Conservation (phyloP, 2,329 filamentous ascomycete species). For the Alternaria sp. region DNA sequence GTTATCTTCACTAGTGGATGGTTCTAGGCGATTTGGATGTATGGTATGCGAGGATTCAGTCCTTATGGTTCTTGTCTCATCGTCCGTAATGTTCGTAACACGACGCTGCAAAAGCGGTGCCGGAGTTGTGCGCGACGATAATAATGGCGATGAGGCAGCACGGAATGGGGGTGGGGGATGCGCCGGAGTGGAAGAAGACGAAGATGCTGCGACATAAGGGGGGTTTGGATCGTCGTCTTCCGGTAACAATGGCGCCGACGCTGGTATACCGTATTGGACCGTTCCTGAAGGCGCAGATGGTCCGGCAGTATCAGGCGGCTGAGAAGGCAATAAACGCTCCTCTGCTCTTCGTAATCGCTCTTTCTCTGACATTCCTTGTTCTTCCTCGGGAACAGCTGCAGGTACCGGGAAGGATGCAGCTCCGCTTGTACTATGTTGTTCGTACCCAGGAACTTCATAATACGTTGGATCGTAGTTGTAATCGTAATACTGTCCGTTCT, state of each 20-base stretch:
- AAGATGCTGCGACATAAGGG: constrained; percentile 31
- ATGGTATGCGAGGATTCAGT: constrained; percentile 39
- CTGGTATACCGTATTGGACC: constrained; percentile 33
- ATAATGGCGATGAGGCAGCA: constrained; percentile 22
- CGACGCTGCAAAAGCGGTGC: constrained; percentile 26
- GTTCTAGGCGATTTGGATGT: constrained; percentile 18
- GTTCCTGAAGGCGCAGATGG: constrained; percentile 56
- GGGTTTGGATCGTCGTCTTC: constrained; percentile 43
- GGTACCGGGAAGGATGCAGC: constrained; percentile 61
- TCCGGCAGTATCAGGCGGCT: constrained; percentile 66
- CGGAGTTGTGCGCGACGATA: constrained; percentile 16
- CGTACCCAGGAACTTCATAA: constrained; percentile 42
- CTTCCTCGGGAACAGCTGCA: constrained; percentile 64
- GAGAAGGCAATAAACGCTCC: constrained; percentile 80
- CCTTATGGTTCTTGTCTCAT: constrained; percentile 25
- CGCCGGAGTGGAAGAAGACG: constrained; percentile 32
- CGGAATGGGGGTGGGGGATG: constrained; percentile 41
- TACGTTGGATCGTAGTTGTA: constrained; percentile 46
- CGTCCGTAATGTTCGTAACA: constrained; percentile 20
- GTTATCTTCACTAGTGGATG: constrained; percentile 19
- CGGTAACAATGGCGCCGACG: constrained; percentile 49
- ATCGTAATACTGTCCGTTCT: constrained; percentile 44
- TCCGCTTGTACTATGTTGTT: constrained; percentile 37
- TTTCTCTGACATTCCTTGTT: constrained; percentile 79
- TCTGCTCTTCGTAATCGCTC: constrained; percentile 81